These are phyloP conservation scores for Capsicum pubescens DNA, from an alignment of 257 asterid species.

Conservation along the genomic window DNA sequence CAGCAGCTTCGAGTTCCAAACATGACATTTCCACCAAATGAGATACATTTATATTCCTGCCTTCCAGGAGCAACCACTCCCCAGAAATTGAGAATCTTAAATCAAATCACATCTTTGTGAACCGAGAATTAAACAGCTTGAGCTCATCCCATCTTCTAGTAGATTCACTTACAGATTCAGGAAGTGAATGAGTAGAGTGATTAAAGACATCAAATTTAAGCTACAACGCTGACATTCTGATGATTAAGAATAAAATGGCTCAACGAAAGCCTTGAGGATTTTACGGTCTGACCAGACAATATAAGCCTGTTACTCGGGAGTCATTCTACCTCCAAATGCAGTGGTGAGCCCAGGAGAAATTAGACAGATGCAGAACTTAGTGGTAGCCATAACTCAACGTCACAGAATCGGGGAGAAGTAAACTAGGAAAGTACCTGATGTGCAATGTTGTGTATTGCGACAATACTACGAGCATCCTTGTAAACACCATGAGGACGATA, in stretches of 20 bases:
- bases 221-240: constrained; percentile 14
- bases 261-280: constrained; percentile 23
- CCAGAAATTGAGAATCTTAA: constrained; percentile 20
- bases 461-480: constrained; percentile 88
- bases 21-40: background rate
- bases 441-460: constrained; percentile 90
- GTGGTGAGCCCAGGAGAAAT: background rate
- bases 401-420: background rate
- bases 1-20: background rate
- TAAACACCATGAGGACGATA: constrained; percentile 95
- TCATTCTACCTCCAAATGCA: background rate
- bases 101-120: constrained; percentile 17
- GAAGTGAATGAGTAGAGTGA: constrained; percentile 2
- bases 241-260: constrained; percentile 12
- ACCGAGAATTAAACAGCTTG: constrained; percentile 9
- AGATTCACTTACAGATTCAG: background rate
- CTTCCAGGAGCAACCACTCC: background rate
- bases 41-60: background rate
- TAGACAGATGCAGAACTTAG: background rate
- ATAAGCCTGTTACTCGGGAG: background rate
- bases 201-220: constrained; percentile 2
- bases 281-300: constrained; percentile 23
- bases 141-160: background rate
- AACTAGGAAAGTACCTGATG: constrained; percentile 70
- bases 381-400: background rate